Evolutionary conservation across 495 filamentous ascomycete genomes (phyloP), one percentile per base, ranked within the genome.

Genomic region (Stereocaulon alpinum): DNA sequence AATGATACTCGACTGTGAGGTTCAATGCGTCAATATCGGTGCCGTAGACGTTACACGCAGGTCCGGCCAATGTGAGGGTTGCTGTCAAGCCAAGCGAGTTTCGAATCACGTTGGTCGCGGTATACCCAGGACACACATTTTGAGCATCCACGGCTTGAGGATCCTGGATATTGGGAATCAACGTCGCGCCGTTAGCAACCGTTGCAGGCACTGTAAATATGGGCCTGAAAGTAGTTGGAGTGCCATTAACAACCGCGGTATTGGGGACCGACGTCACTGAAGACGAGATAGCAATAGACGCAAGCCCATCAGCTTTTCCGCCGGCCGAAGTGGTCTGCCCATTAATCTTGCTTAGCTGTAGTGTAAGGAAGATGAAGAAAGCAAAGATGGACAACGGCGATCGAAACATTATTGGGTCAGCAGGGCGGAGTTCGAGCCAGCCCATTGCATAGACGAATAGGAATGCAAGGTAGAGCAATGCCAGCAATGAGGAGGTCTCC

Each of bases 141-240:
- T 93, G 89, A 2, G 85, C 79, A 68, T 89, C 73, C 53, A 86
- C 72, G 17, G 89, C 88, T 40, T 86, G 49, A 11, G 87, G 83
- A 63, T 91, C 87, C 44, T 82, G 64, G 66, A 91, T 80, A 65
- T 89, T 88, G 40, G 89, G 85, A 29, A 89, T 70, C 40, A 89
- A 61, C 18, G 76, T 72, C 20, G 70, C 77, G 42, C 86, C 86
- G 40, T 70, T 56, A 59, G 84, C 79, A 9, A 77, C 81, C 41
- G 68, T 66, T 15, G 81, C 72, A 9, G 86, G 84, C 9, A 87
- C 73, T 2, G 68, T 64, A 10, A 79, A 84, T 14, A 77, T 70
- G 3, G 66, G 55, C 37, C 63, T 55, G 27, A 55, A 69, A 5
- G 50, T 49, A 27, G 66, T 62, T 14, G 59, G 60, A 14, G 66